phyloP scores from a whole-genome alignment of 169 alveolate species.

The Babesia ovata region DNA sequence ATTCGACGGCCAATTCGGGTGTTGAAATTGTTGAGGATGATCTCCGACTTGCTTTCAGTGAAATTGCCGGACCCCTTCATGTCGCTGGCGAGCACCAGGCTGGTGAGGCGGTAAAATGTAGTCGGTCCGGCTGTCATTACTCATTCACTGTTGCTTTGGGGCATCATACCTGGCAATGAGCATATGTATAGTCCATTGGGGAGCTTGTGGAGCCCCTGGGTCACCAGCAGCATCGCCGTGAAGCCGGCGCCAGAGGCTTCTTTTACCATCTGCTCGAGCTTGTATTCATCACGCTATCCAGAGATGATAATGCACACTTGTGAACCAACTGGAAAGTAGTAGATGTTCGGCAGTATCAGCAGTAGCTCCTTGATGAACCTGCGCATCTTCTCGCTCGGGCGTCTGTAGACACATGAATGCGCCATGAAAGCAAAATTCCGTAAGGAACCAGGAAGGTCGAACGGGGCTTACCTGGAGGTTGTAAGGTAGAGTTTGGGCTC shows the following conservation, averaged over 20 bases:
- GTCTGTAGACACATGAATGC: conserved; percentile 12
- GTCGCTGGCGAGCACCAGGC: conserved; percentile 61
- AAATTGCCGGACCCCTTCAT: conserved; percentile 64
- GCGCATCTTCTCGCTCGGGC: conserved; percentile 69
- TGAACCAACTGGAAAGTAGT: conserved; percentile 54
- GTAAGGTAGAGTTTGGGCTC: conserved; percentile 62
- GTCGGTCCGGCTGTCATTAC: conserved; percentile 52
- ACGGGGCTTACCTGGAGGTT: conserved; percentile 38
- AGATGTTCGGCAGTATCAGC: conserved; percentile 49
- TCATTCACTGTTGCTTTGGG: no score
- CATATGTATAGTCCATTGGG: conserved; percentile 64
- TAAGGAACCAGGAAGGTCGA: background rate
- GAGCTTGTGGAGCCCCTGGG: conserved; percentile 57
- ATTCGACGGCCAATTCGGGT: conserved; percentile 96
- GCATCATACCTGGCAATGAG: conserved; percentile 55
- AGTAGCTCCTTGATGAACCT: conserved; percentile 65
- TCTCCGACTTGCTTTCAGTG: conserved; percentile 93
- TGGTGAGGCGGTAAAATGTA: conserved; percentile 54
- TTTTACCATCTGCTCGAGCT: conserved; percentile 49
- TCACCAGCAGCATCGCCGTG: conserved; percentile 63
- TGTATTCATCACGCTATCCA: conserved; percentile 55
- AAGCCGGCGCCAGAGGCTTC: conserved; percentile 35
- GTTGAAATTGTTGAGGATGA: conserved; percentile 93
- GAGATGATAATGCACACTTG: background rate
- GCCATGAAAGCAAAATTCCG: background rate